A percentile compares a stretch with the other conserved stretches of the same genome.
Evolutionary conservation across 257 asterid genomes (phyloP).

Genomic region (Nicotiana attenuata): DNA sequence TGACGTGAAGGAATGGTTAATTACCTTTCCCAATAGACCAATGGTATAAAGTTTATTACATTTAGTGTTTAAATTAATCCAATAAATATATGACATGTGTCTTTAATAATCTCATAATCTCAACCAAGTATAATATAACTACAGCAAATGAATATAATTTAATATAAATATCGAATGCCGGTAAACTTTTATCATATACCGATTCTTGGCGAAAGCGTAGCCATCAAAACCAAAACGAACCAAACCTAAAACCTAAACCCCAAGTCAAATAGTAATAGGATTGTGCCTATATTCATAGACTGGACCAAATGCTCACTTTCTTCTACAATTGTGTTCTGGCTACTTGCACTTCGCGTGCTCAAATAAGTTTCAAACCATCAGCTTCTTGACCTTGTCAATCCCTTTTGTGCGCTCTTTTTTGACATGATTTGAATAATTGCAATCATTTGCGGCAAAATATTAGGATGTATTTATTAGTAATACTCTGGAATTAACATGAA

Average conservation of each 20-base stretch:
- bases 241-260: neutral
- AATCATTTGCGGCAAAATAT: too few species aligned
- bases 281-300: neutral
- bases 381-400: conserved; percentile 1
- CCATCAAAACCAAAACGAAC: neutral
- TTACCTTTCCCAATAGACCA: neutral
- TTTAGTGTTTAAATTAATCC: too few species aligned
- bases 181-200: too few species aligned
- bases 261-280: neutral
- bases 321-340: neutral
- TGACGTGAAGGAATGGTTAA: neutral
- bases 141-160: too few species aligned
- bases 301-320: conserved; percentile 1
- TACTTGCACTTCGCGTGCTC: neutral
- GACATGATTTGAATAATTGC: neutral
- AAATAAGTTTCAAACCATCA: neutral
- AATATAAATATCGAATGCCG: too few species aligned
- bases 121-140: too few species aligned
- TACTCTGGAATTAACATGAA: too few species aligned
- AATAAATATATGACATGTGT: too few species aligned
- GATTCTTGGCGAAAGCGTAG: neutral
- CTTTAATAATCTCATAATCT: too few species aligned
- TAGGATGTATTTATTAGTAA: too few species aligned
- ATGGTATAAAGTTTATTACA: too few species aligned
- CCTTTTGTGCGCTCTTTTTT: neutral